Conservation (phyloP, 495 filamentous ascomycete species). For the Podospora anserina region DNA sequence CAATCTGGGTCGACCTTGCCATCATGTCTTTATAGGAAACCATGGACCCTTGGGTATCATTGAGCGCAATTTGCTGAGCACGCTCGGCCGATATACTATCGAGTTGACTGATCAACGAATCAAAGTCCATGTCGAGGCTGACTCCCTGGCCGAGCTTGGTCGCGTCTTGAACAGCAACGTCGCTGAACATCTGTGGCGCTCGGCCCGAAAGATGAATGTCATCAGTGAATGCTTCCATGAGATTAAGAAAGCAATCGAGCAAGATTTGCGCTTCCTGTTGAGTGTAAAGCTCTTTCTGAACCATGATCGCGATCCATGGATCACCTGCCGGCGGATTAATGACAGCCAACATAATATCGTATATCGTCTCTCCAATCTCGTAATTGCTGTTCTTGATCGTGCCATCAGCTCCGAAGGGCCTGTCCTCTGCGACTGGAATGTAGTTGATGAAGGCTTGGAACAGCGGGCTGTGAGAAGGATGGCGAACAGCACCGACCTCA, state of each 20-base stretch:
- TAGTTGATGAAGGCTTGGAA: slow-evolving; percentile 27
- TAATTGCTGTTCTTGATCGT: slow-evolving; percentile 24
- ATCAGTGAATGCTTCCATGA: slow-evolving; percentile 25
- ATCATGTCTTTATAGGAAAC: slow-evolving; percentile 16
- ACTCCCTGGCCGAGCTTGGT: slow-evolving; percentile 24
- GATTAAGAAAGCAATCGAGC: slow-evolving; percentile 31
- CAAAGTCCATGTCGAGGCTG: slow-evolving; percentile 8
- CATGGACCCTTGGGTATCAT: slow-evolving; percentile 4
- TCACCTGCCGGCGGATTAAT: slow-evolving; percentile 17
- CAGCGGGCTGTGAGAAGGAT: slow-evolving; percentile 18
- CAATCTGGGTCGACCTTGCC: slow-evolving; percentile 12
- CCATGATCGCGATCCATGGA: slow-evolving; percentile 15
- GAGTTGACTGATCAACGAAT: slow-evolving; percentile 10
- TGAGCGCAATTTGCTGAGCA: slow-evolving; percentile 4
- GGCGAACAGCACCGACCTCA: slow-evolving; percentile 26
- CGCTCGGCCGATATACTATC: slow-evolving; percentile 2
- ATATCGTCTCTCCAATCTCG: slow-evolving; percentile 25
- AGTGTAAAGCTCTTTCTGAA: slow-evolving; percentile 22
- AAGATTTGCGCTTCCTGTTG: slow-evolving; percentile 18
- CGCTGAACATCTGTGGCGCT: slow-evolving; percentile 12
- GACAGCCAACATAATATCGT: slow-evolving; percentile 33
- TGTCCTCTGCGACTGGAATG: slow-evolving; percentile 33
- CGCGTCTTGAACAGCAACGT: slow-evolving; percentile 14
- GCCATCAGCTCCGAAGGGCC: slow-evolving; percentile 23
- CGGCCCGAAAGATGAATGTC: background rate